Base-by-base conservation (phyloP, 768 basidiomycete species). In the Sporobolomyces roseus region DNA sequence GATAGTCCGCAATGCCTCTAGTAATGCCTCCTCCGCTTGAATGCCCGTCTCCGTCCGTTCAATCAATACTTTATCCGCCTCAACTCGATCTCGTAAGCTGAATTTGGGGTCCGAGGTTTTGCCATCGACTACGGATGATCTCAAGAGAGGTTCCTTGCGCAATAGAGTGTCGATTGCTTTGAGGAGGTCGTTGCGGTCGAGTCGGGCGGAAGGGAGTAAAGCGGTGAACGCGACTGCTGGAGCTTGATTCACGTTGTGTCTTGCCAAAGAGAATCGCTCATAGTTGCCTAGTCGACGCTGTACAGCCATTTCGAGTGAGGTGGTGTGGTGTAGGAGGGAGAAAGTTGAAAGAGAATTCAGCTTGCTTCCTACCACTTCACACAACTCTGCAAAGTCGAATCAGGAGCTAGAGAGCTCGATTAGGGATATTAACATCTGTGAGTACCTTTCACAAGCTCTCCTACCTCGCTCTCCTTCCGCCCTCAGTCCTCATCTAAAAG, bases 151-250 rank as follows among this genome's bases (percentile, higher is more conserved):
- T 35, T 64, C 48, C 13, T 16, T n/a, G 1, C 10, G 49, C 23
- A 63, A 56, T 9, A 69, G 50, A 12, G 21, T 13, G 50, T 13
- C 19, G 56, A 68, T 21, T 25, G 62, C 55, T 17, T 0, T 9
- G 27, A 29, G 25, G 4, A 51, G 17, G n/a, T 9, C 0, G 2
- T 35, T 2, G 0, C 35, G 2, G 2, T 27, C 30, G 54, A 45
- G 14, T 2, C 25, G 5, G 4, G 33, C 2, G 1, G 51, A 8
- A 29, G 19, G 52, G 19, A 68, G 36, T 30, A 43, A 7, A 6
- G 45, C 52, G 29, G 66, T 55, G 46, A 68, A n/a, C 23, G 36
- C 66, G 61, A 68, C 66, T n/a, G 49, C 27, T 19, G 66, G 66
- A 2, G 60, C 48, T 3, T 32, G 29, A 17, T 53, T 45, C 23